These are phyloP conservation scores for Geopyxis carbonaria DNA, from an alignment of 495 filamentous ascomycete genomes.

Conservation along the genomic window DNA sequence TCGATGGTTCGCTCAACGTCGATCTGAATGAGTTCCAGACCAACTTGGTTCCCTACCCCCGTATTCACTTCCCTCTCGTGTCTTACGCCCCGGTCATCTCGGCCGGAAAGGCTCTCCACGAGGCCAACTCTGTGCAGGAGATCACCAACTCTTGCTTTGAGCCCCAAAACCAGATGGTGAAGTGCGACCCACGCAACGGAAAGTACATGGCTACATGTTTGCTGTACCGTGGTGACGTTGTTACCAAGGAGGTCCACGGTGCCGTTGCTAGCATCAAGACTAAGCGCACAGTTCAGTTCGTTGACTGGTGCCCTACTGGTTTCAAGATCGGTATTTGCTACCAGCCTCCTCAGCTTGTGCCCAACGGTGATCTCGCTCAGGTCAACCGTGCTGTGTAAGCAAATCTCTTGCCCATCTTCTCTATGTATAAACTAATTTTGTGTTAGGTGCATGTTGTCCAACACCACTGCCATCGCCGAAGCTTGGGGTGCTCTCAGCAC, in stretches of 20 bases:
- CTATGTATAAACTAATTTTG: constrained; percentile 6
- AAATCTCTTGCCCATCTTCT: neutral
- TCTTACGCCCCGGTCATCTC: constrained; percentile 77
- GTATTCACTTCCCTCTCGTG: constrained; percentile 85
- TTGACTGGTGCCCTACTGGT: constrained; percentile 91
- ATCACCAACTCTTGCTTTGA: constrained; percentile 61
- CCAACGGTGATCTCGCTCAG: constrained; percentile 57
- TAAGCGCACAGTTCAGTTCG: constrained; percentile 75
- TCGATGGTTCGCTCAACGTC: constrained; percentile 81
- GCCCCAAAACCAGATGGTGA: constrained; percentile 93
- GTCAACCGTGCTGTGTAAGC: constrained; percentile 61
- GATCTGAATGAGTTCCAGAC: constrained; percentile 92
- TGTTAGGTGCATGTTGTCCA: constrained; percentile 58
- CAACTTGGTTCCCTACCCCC: constrained; percentile 78
- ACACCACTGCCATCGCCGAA: constrained; percentile 82
- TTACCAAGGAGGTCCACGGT: constrained; percentile 65
- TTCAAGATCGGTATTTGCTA: constrained; percentile 95
- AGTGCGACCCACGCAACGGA: constrained; percentile 77
- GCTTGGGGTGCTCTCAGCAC: constrained; percentile 77
- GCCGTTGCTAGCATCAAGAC: constrained; percentile 71
- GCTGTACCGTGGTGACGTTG: constrained; percentile 77
- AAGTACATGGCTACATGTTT: constrained; percentile 92
- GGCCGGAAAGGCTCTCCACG: constrained; percentile 63
- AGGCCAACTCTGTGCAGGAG: constrained; percentile 52
- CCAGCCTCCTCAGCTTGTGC: constrained; percentile 69